A percentile compares a stretch with the other conserved stretches of the same genome.
Evolutionary conservation across 1,284 basidiomycete species (phyloP).

Genomic region (Coniferiporia weirii): DNA sequence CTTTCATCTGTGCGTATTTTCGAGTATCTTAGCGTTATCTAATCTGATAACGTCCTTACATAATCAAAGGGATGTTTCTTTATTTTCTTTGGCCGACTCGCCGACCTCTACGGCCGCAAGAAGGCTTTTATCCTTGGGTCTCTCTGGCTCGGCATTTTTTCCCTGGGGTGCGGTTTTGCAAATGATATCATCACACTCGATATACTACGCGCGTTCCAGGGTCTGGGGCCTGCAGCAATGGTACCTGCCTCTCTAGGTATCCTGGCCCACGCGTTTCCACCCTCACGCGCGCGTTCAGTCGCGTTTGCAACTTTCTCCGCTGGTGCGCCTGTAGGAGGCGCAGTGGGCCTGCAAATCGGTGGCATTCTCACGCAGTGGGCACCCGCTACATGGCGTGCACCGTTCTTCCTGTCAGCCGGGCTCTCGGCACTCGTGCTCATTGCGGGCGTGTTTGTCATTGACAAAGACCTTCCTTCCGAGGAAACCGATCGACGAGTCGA

Average conservation of each 20-base stretch:
- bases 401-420: conserved; percentile 52
- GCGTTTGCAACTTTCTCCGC: conserved; percentile 77
- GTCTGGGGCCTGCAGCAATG: conserved; percentile 62
- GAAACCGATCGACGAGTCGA: conserved; percentile 60
- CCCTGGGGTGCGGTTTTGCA: conserved; percentile 51
- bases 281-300: conserved; percentile 56
- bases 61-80: conserved; percentile 62
- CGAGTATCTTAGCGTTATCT: conserved; percentile 26
- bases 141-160: conserved; percentile 39
- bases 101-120: conserved; percentile 70
- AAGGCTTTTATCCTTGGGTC: conserved; percentile 54
- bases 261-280: conserved; percentile 69
- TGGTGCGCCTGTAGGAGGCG: conserved; percentile 76
- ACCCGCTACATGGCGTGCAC: conserved; percentile 53
- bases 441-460: conserved; percentile 49
- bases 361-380: conserved; percentile 69
- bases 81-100: conserved; percentile 63
- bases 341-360: conserved; percentile 62
- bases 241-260: conserved; percentile 76
- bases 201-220: conserved; percentile 66
- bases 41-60: conserved; percentile 15
- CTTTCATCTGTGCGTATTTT: conserved; percentile 32
- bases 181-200: conserved; percentile 41
- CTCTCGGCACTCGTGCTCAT: conserved; percentile 46
- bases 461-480: conserved; percentile 34